Evolutionary conservation across 768 basidiomycete genomes (phyloP).

Genomic region (Exsudoporus frostii): DNA sequence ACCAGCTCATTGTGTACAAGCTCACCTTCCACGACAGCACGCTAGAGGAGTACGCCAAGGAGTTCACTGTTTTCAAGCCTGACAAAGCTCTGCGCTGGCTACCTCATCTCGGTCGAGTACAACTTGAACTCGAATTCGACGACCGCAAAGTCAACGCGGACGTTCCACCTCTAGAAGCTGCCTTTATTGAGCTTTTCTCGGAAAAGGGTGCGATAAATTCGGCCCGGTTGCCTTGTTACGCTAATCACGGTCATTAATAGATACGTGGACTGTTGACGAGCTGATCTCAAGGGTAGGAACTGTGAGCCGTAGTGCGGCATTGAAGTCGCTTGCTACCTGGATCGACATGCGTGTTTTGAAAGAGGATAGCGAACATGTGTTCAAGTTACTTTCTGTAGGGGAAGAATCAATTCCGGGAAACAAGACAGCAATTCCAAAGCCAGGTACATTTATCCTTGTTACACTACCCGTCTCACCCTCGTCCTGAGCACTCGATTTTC

Average conservation of each 20-base stretch:
- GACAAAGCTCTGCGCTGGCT: slow-evolving; percentile 91
- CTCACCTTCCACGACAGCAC: slow-evolving; percentile 41
- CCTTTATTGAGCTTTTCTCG: slow-evolving; percentile 83
- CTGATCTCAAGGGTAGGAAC: slow-evolving; percentile 61
- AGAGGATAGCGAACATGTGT: slow-evolving; percentile 57
- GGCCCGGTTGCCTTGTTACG: background rate
- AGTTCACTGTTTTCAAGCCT: slow-evolving; percentile 83
- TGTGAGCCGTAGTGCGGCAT: slow-evolving; percentile 58
- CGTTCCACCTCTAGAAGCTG: slow-evolving; percentile 86
- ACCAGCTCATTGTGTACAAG: background rate
- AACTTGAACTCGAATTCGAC: slow-evolving; percentile 74
- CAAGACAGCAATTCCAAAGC: slow-evolving; percentile 20
- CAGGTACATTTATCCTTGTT: slow-evolving; percentile 17
- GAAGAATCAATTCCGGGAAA: slow-evolving; percentile 41
- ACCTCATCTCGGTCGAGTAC: slow-evolving; percentile 82
- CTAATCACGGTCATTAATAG: slow-evolving; percentile 33
- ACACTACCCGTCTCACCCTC: background rate
- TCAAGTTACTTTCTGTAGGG: slow-evolving; percentile 60
- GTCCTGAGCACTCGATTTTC: background rate
- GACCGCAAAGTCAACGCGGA: slow-evolving; percentile 76
- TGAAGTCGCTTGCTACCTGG: slow-evolving; percentile 83
- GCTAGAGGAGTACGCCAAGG: slow-evolving; percentile 71
- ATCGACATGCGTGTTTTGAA: slow-evolving; percentile 77
- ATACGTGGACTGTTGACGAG: slow-evolving; percentile 68
- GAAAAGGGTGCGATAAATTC: slow-evolving; percentile 47